Evolutionary conservation across 345 rosid genomes (phyloP), one percentile per base, ranked within the genome.

Genomic region (Noccaea bulbosa): DNA sequence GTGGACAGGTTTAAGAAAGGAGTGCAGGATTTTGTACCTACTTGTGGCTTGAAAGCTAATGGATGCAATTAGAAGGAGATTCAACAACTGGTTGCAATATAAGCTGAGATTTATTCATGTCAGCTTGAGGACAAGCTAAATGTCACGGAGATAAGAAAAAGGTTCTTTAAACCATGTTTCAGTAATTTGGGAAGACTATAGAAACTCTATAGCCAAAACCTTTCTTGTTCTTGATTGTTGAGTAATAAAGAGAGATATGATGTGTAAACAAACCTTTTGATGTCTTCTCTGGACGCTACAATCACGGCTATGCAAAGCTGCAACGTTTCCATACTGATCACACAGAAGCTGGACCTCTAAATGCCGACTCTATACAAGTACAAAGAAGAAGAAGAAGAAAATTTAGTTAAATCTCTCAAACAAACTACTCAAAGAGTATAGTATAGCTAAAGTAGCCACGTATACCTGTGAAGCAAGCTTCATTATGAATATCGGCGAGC

Each of bases 401-500:
- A 1, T 20, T 27, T 27, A 61, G 40, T 14, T 45, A 40, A 14
- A 10, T 62, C 40, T 44, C 12, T 48, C 50, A 15, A 40, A 34
- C 20, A 41, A 55, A 47, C 65, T 16, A 75, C 24, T 35, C 39
- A 41, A 71, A 65, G 75, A 17, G 39, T 20, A 48, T 49, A 50
- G 30, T 27, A 20, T 51, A 48, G 46, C 49, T 45, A 53, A 3
- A 74, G 62, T 41, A 45, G 47, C 45, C 87, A 62, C 2, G 22
- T 20, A 20, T 60, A 93, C 98, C 97, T 93, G 96, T 60, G 96
- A 91, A 79, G 97, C 98, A 84, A 93, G 90, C 83, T 93, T 93
- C 98, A 93, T 93, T 76, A 89, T 93, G 77, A 93, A 93, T 77
- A 93, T 93, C n/a, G 97, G 98, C 15, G 98, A 93, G 57, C 98